Conservation (phyloP, 2,329 filamentous ascomycete species). For the Aspergillus proliferans region DNA sequence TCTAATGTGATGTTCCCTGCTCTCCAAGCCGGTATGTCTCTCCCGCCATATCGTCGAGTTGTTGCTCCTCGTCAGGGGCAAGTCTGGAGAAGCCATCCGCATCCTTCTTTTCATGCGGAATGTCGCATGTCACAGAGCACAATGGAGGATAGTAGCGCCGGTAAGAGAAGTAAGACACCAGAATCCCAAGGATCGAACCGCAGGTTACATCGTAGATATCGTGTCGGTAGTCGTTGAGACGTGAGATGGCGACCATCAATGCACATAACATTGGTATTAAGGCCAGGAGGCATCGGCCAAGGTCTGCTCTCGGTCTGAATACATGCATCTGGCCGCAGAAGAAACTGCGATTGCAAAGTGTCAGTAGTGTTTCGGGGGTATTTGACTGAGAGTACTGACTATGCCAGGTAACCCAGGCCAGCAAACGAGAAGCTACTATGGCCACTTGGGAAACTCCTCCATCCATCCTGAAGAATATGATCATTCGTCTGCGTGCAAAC, state of each 20-base stretch:
- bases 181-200: conserved; percentile 50
- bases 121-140: conserved; percentile 45
- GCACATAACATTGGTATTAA: conserved; percentile 53
- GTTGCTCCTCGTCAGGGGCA: conserved; percentile 28
- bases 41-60: conserved; percentile 12
- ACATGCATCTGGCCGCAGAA: conserved; percentile 53
- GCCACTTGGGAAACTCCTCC: conserved; percentile 59
- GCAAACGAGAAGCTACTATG: conserved; percentile 58
- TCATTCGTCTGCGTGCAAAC: conserved; percentile 46
- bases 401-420: conserved; percentile 54
- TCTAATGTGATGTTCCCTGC: conserved; percentile 5
- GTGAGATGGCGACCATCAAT: conserved; percentile 54
- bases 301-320: conserved; percentile 52
- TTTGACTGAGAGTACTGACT: conserved; percentile 27
- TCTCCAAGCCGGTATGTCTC: conserved; percentile 22
- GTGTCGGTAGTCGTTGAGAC: conserved; percentile 59
- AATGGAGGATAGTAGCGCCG: conserved; percentile 55
- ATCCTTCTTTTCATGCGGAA: conserved; percentile 39
- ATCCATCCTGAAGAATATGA: conserved; percentile 57
- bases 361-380: not conserved
- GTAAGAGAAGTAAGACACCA: conserved; percentile 54
- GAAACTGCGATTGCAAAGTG: conserved; percentile 25
- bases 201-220: conserved; percentile 58
- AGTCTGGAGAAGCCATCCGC: conserved; percentile 26
- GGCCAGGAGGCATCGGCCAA: conserved; percentile 50